A percentile compares a stretch with the other conserved stretches of the same genome.
Evolutionary conservation across 768 basidiomycete genomes (phyloP).

Genomic region (Mrakia blollopis): DNA sequence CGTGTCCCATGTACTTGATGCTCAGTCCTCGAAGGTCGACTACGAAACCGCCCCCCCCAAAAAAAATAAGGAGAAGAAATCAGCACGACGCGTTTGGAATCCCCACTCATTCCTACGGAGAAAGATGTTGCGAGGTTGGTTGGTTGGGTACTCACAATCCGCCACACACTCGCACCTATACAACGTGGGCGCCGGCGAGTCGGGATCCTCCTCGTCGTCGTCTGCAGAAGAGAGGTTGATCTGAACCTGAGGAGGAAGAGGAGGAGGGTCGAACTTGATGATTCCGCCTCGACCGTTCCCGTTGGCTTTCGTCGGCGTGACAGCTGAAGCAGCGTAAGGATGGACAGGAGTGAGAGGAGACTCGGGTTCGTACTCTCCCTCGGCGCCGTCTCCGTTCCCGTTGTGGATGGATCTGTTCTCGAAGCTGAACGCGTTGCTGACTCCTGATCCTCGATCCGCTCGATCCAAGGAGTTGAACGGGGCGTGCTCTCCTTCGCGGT

Average conservation of each 20-base stretch:
- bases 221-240: constrained; percentile 14
- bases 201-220: constrained; percentile 12
- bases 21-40: constrained; percentile 27
- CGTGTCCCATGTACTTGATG: constrained; percentile 40
- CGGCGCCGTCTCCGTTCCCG: not conserved
- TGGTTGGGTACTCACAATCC: constrained; percentile 39
- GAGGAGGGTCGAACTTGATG: not conserved
- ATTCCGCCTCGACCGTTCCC: not conserved
- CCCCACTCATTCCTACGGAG: no score
- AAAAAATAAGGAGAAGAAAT: not conserved
- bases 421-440: not conserved
- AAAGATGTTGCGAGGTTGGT: no score
- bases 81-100: constrained; percentile 1
- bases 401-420: not conserved
- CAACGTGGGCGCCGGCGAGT: constrained; percentile 36
- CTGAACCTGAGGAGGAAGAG: not conserved
- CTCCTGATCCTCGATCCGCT: not conserved
- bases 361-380: not conserved
- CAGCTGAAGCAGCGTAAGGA: not conserved
- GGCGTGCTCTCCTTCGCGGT: not conserved
- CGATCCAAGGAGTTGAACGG: not conserved
- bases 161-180: constrained; percentile 46
- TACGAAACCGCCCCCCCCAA: no score
- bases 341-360: not conserved
- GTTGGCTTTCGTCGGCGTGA: constrained; percentile 2